Percentiles rank a stretch among this genome's conserved stretches.
Evolutionary conservation across 2,329 filamentous ascomycete species (phyloP).

Genomic region (Arthrobotrys pseudoclavata): DNA sequence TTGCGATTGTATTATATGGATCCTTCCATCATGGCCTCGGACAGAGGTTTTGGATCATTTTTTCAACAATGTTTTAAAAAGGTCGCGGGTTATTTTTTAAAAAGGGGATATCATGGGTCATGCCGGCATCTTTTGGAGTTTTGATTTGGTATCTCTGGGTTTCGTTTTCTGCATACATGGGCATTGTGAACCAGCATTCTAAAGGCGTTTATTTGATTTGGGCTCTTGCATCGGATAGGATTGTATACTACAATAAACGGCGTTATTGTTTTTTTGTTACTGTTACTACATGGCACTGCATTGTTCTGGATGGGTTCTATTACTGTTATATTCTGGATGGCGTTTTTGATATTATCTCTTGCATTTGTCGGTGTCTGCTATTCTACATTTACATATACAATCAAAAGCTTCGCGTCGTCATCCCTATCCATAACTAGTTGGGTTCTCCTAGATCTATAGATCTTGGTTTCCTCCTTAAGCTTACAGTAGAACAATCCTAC

Average conservation of each 20-base stretch:
- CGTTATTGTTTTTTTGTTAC: background rate
- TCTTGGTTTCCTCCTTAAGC: too few species aligned
- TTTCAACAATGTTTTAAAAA: background rate
- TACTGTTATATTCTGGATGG: background rate
- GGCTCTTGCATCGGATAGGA: background rate
- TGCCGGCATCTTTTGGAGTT: conserved; percentile 1
- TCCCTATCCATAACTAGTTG: too few species aligned
- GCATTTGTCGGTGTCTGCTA: background rate
- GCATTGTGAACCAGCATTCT: background rate
- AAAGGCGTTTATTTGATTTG: background rate
- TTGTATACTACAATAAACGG: background rate
- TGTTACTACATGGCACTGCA: background rate
- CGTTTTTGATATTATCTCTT: background rate
- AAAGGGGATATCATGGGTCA: conserved; percentile 18
- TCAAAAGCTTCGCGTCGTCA: too few species aligned
- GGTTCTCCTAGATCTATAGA: too few species aligned
- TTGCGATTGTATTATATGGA: background rate
- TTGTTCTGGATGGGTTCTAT: background rate
- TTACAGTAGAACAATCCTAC: too few species aligned
- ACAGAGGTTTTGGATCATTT: background rate
- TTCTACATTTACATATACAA: too few species aligned
- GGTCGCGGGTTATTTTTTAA: background rate
- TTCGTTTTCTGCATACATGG: background rate
- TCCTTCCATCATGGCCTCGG: background rate
- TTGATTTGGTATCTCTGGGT: background rate